A percentile compares a stretch with the other conserved stretches of the same genome.
Evolutionary conservation across 2,329 filamentous ascomycete genomes (phyloP).

Genomic region (Ophiostoma tasmaniense): DNA sequence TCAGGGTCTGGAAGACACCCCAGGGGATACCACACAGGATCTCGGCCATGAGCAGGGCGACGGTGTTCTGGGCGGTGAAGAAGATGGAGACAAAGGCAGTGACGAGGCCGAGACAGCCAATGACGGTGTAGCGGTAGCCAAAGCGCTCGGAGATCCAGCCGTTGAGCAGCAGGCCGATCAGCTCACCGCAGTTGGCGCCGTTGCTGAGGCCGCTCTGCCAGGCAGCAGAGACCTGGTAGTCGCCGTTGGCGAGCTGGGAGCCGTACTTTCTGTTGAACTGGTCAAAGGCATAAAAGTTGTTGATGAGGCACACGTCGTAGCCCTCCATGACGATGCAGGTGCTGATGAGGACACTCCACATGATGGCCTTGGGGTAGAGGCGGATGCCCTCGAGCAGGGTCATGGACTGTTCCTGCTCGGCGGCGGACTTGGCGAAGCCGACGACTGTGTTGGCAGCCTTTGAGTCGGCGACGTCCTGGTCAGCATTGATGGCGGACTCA

Average conservation of each 20-base stretch:
- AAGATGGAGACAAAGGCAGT: constrained; percentile 53
- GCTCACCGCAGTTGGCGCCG: constrained; percentile 52
- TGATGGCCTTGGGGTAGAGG: constrained; percentile 79
- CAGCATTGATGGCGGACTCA: constrained; percentile 1
- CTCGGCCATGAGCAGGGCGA: constrained; percentile 51
- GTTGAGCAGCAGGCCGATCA: constrained; percentile 58
- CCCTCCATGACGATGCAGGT: constrained; percentile 89
- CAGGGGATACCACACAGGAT: constrained; percentile 50
- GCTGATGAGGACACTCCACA: constrained; percentile 78
- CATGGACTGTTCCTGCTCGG: constrained; percentile 60
- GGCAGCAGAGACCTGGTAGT: constrained; percentile 47
- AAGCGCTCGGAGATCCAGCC: constrained; percentile 59
- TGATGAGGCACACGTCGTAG: constrained; percentile 73
- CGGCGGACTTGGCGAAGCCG: constrained; percentile 40
- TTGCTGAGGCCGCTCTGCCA: constrained; percentile 54
- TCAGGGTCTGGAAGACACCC: constrained; percentile 34
- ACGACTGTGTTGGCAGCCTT: constrained; percentile 26
- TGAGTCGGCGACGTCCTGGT: constrained; percentile 11
- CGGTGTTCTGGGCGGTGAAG: constrained; percentile 54
- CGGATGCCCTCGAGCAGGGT: constrained; percentile 66
- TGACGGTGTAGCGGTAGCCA: constrained; percentile 58
- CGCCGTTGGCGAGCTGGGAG: constrained; percentile 34
- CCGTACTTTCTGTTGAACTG: constrained; percentile 53
- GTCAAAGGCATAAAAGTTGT: constrained; percentile 56
- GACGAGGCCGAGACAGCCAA: constrained; percentile 46